Conservation (phyloP, 148 eudicot species). For the Mesembryanthemum crystallinum region DNA sequence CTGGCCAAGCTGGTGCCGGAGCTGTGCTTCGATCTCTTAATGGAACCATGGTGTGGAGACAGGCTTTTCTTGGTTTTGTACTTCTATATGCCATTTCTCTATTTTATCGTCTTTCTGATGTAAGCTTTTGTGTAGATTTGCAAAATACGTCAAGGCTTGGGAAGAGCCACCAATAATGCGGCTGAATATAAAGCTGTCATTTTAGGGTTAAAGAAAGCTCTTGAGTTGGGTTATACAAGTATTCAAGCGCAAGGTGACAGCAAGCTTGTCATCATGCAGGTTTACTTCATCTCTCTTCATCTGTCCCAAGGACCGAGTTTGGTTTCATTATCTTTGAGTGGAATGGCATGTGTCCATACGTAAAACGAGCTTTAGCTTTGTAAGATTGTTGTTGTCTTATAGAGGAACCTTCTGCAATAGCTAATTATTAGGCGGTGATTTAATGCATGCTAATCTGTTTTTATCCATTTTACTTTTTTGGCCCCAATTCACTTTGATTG, state of each 20-base stretch:
- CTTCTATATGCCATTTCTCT: background rate
- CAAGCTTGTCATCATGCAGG: conserved; percentile 98
- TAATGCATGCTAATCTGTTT: background rate
- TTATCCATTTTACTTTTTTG: background rate
- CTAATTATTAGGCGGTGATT: background rate
- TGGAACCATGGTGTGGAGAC: conserved; percentile 59
- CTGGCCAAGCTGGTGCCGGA: conserved; percentile 96
- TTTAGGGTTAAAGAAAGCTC: conserved; percentile 77
- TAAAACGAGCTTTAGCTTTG: background rate
- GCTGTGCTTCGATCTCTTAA: conserved; percentile 62
- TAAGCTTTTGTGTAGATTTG: conserved; percentile 44
- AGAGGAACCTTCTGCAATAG: background rate
- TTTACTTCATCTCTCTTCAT: conserved; percentile 18
- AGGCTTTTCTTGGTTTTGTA: background rate
- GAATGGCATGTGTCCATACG: background rate
- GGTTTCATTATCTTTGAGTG: background rate
- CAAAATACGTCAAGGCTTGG: conserved; percentile 91
- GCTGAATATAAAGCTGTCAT: conserved; percentile 90
- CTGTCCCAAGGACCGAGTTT: background rate
- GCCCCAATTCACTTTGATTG: background rate
- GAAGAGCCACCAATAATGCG: conserved; percentile 67
- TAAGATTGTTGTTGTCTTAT: background rate
- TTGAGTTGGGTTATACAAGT: conserved; percentile 68
- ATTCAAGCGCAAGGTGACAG: conserved; percentile 81
- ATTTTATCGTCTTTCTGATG: conserved; percentile 19